Evolutionary conservation across 371 early-diverging fungal species (phyloP).

Genomic region (Choanephora cucurbitarum): DNA sequence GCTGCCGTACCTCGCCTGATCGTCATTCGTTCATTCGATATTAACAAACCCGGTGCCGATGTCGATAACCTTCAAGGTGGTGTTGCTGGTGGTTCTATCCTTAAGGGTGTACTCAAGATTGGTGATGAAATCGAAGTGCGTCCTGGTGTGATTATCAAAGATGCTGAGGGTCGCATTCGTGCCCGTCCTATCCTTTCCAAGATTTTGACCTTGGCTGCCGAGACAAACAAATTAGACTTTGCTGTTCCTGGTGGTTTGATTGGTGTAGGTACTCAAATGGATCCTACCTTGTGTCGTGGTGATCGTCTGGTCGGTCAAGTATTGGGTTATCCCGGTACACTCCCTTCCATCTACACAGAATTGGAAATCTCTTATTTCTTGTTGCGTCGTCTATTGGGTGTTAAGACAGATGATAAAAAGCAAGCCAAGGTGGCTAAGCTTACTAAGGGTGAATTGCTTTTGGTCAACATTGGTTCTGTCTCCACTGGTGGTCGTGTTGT

Average conservation of each 20-base stretch:
- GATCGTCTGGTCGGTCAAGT: conserved; percentile 99
- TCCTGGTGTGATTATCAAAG: conserved; percentile 98
- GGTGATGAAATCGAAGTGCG: conserved; percentile 99
- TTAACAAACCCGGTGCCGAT: conserved; percentile 99
- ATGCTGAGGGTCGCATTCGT: conserved; percentile 84
- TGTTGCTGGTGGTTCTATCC: conserved; percentile 99
- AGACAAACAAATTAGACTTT: conserved; percentile 92
- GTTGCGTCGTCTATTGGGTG: conserved; percentile 95
- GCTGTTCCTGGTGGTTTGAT: conserved; percentile 99
- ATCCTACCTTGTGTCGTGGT: conserved; percentile 98
- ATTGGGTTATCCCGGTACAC: conserved; percentile 93
- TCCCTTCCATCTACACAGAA: conserved; percentile 97
- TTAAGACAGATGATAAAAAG: conserved; percentile 96
- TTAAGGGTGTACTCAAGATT: conserved; percentile 93
- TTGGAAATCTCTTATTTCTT: conserved; percentile 97
- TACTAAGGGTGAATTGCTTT: conserved; percentile 92
- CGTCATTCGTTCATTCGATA: conserved; percentile 99
- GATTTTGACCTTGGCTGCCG: conserved; percentile 94
- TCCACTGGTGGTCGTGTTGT: conserved; percentile 98
- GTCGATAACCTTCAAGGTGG: conserved; percentile 98
- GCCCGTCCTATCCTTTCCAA: conserved; percentile 95
- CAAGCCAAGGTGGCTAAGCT: conserved; percentile 94
- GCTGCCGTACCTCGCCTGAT: conserved; percentile 92
- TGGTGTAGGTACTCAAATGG: conserved; percentile 99
- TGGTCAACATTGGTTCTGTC: conserved; percentile 99